Evolutionary conservation across 441 rosid species (phyloP), one percentile per base, ranked within the genome.

Genomic region (Omphalea diandra): DNA sequence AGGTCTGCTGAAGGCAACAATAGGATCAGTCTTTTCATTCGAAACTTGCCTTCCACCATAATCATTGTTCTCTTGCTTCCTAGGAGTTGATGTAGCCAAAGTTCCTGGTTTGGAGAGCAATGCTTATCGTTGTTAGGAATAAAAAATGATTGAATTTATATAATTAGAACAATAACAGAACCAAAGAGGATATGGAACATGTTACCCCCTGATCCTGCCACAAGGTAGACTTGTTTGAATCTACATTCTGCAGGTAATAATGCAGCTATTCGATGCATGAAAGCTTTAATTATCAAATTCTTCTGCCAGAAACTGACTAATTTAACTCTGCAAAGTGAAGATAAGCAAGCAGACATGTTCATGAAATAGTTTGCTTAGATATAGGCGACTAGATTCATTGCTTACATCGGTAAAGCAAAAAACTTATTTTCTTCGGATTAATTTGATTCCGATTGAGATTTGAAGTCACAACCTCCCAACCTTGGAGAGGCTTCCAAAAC

Each of bases 1-100:
- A 0, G 94, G 96, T 73, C 76, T 88, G 70, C 88, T 73, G 72
- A 86, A 85, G 63, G 94, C 83, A 53, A 79, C 87, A 27, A 73
- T 66, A 17, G 89, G 92, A 27, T 83, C 90, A 0, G 70, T 63
- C 22, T 75, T 79, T 59, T 76, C 87, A 6, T 22, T 66, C 52
- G 69, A 24, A 17, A 78, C 32, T 2, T 36, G 31, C 46, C 69
- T 64, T 62, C 68, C 78, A 63, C 56, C 80, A 0, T 53, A 29
- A 22, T 70, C 74, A 29, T 65, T 72, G 5, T 65, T 75, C 47
- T 44, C 77, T 10, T 10, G 74, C 72, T 81, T 80, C 77, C 75
- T 78, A 0, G 85, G 88, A 55, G 82, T 82, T n/a, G 76, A 54
- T 38, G 82, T 76, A 44, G 81, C 73, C 79, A 81, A 47, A 27